Conservation (phyloP, 345 rosid species). For the thale cress (Arabidopsis thaliana) region DNA sequence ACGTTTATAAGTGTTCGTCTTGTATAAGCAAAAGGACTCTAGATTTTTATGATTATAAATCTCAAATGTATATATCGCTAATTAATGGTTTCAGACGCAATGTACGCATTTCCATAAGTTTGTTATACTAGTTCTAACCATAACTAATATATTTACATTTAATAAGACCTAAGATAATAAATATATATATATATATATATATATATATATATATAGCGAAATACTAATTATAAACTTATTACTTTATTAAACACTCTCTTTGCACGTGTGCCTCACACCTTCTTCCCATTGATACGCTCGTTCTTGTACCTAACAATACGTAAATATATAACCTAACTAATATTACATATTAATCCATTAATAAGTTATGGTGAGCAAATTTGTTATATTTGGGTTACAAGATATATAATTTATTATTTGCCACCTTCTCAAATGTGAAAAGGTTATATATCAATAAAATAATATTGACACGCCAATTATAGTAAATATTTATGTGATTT, state of each 20-base stretch:
- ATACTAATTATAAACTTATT: not conserved
- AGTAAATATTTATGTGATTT: not conserved
- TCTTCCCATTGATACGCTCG: conserved; percentile 45
- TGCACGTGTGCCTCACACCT: conserved; percentile 53
- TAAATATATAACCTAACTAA: not conserved
- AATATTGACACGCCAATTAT: not conserved
- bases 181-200: not conserved
- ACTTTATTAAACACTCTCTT: conserved; percentile 43
- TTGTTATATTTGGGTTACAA: not conserved
- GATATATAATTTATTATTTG: not conserved
- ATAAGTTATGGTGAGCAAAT: not conserved
- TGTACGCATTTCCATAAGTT: conserved; percentile 18
- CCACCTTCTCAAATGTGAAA: not conserved
- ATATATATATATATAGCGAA: not conserved
- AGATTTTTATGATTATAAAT: not conserved
- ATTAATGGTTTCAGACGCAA: conserved; percentile 24
- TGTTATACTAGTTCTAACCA: conserved; percentile 25
- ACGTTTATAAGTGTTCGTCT: conserved; percentile 25
- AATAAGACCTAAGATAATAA: conserved; percentile 5
- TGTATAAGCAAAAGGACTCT: conserved; percentile 7
- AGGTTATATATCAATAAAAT: not conserved
- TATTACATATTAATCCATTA: not conserved
- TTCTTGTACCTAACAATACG: conserved; percentile 46
- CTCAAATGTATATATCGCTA: not conserved
- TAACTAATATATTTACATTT: conserved; percentile 10